These are phyloP conservation scores for Pseudocercospora cruenta DNA, from an alignment of 2,329 filamentous ascomycete genomes.

Conservation along the genomic window DNA sequence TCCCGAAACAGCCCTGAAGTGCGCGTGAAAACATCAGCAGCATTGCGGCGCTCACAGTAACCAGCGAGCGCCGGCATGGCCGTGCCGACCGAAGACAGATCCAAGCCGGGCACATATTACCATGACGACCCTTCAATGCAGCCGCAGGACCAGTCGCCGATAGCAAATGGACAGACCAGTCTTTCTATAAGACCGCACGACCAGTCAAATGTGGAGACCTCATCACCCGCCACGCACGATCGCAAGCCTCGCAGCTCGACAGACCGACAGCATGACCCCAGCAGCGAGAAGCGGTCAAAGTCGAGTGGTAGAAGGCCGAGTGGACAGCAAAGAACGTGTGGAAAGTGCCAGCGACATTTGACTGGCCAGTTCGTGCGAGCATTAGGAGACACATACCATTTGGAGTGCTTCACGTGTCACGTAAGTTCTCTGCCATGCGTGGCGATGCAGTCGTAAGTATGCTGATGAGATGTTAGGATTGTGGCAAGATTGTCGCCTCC, in stretches of 20 bases:
- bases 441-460: constrained; percentile 8
- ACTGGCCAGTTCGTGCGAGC: constrained; percentile 96
- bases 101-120: constrained; percentile 29
- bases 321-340: constrained; percentile 56
- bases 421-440: constrained; percentile 59
- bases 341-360: constrained; percentile 84
- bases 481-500: constrained; percentile 92
- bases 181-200: constrained; percentile 24
- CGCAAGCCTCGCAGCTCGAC: constrained; percentile 20
- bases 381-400: constrained; percentile 88
- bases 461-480: constrained; percentile 69
- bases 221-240: constrained; percentile 20
- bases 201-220: constrained; percentile 1
- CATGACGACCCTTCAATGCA: constrained; percentile 22
- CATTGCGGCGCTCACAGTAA: constrained; percentile 23
- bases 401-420: constrained; percentile 97
- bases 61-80: constrained; percentile 33
- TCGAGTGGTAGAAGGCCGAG: constrained; percentile 35
- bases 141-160: constrained; percentile 18
- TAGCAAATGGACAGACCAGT: constrained; percentile 24
- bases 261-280: constrained; percentile 25
- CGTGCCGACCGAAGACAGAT: constrained; percentile 34
- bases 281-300: constrained; percentile 32
- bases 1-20: not conserved
- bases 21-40: constrained; percentile 15